phyloP scores from a whole-genome alignment of 768 basidiomycete genomes.

The Kondoa subrosea region DNA sequence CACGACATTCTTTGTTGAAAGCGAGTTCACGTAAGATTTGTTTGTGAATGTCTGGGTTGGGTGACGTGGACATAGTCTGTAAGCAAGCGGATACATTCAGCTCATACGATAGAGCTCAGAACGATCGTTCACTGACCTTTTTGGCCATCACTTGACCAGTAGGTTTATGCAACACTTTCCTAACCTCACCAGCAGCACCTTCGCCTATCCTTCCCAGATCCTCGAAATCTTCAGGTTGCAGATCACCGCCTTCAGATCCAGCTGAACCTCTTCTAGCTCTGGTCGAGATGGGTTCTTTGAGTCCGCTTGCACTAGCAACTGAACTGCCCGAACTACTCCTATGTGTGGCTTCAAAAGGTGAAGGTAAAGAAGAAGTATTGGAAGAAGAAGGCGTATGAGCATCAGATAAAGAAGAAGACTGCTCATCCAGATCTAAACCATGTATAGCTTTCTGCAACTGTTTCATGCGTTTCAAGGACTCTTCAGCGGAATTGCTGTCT shows the following conservation, averaged over 20 bases:
- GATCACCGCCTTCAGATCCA: not conserved
- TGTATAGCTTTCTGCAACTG: slow-evolving; percentile 5
- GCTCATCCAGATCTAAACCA: not conserved
- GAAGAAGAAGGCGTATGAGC: not conserved
- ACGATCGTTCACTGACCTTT: slow-evolving; percentile 39
- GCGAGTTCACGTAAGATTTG: slow-evolving; percentile 83
- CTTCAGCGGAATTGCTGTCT: not conserved
- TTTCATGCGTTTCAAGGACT: not conserved
- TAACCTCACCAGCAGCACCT: slow-evolving; percentile 89
- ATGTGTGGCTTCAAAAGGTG: not conserved
- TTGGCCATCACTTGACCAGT: slow-evolving; percentile 71
- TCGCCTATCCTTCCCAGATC: slow-evolving; percentile 54
- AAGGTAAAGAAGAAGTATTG: not conserved
- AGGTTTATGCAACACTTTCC: slow-evolving; percentile 73
- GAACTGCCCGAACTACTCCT: not conserved
- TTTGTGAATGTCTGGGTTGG: slow-evolving; percentile 56
- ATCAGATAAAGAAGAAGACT: too few species aligned
- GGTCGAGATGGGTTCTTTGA: not conserved
- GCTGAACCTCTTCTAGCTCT: not conserved
- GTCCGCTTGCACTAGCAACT: too few species aligned
- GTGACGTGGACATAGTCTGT: slow-evolving; percentile 64
- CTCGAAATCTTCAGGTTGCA: slow-evolving; percentile 11
- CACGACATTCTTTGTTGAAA: slow-evolving; percentile 68
- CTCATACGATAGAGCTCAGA: not conserved
- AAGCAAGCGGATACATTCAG: not conserved